A percentile compares a stretch with the other conserved stretches of the same genome.
Evolutionary conservation across 176 grass and related monocot genomes (phyloP).

Genomic region (Otatea glauca): DNA sequence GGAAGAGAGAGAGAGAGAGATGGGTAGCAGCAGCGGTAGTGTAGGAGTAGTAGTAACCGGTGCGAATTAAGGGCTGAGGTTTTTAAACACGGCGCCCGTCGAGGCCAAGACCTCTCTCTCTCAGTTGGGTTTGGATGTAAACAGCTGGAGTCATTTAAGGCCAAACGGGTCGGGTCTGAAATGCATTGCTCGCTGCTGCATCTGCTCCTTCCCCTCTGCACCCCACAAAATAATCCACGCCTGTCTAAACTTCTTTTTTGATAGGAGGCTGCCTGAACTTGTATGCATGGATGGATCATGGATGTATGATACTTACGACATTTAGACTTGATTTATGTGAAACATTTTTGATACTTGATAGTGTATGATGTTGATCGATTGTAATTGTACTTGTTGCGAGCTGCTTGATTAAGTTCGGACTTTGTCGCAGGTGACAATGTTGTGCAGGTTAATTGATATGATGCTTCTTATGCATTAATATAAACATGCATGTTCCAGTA

Average conservation of each 20-base stretch:
- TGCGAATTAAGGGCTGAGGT: constrained; percentile 64
- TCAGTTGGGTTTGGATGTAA: constrained; percentile 63
- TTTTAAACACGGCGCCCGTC: constrained; percentile 60
- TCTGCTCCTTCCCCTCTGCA: background rate
- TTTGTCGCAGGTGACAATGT: background rate
- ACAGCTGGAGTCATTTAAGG: constrained; percentile 89
- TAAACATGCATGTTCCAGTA: background rate
- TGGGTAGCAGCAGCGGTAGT: background rate
- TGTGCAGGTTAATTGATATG: background rate
- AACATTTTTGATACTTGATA: background rate
- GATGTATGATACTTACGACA: background rate
- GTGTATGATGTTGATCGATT: background rate
- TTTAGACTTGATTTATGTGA: background rate
- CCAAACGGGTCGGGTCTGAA: constrained; percentile 64
- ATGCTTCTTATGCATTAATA: background rate
- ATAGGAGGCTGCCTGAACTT: background rate
- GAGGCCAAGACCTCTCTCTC: constrained; percentile 56
- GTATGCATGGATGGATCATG: background rate
- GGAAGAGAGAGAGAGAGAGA: background rate
- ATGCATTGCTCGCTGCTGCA: constrained; percentile 8
- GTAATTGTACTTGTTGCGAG: background rate
- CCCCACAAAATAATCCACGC: background rate
- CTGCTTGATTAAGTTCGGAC: background rate
- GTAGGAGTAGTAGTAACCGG: constrained; percentile 55
- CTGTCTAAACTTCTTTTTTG: background rate